These are phyloP conservation scores for Parasarocladium wereldwijsianum DNA, from an alignment of 2,329 filamentous ascomycete genomes.

Conservation along the genomic window DNA sequence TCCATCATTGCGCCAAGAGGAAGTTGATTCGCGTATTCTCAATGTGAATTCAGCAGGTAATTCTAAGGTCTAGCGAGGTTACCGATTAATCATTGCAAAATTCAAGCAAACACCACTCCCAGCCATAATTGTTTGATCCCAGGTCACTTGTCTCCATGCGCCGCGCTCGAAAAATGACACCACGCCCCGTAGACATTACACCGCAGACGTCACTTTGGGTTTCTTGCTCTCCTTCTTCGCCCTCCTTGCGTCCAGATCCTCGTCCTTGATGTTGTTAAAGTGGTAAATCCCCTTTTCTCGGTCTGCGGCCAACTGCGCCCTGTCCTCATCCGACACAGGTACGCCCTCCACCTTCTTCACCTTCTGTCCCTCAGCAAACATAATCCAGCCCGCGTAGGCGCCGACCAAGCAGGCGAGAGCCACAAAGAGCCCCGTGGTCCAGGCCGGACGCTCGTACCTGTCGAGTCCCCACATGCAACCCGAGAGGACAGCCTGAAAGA, in stretches of 20 bases:
- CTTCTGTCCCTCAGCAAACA: constrained; percentile 55
- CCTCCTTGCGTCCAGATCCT: constrained; percentile 14
- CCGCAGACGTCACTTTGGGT: too few species aligned
- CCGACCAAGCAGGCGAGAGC: constrained; percentile 58
- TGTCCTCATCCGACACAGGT: constrained; percentile 41
- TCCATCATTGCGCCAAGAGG: too few species aligned
- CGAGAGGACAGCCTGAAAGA: constrained; percentile 59
- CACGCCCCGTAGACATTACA: too few species aligned
- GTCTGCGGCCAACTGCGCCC: constrained; percentile 33
- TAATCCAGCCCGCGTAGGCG: constrained; percentile 52
- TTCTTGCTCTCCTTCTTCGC: constrained; percentile 6
- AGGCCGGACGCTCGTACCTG: constrained; percentile 57
- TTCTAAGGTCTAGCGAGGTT: too few species aligned
- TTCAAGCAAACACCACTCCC: too few species aligned
- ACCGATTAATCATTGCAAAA: too few species aligned
- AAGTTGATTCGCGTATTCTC: too few species aligned
- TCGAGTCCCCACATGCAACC: constrained; percentile 77
- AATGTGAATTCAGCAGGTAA: too few species aligned
- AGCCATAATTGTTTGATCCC: too few species aligned
- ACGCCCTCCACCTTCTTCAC: constrained; percentile 62
- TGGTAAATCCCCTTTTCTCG: constrained; percentile 40
- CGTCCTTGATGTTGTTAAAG: constrained; percentile 29
- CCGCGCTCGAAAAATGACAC: constrained; percentile 2
- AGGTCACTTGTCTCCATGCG: too few species aligned
- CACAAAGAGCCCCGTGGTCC: constrained; percentile 69